phyloP scores from a whole-genome alignment of 192 early-diverging fungal genomes.

The Coemansia sp. region DNA sequence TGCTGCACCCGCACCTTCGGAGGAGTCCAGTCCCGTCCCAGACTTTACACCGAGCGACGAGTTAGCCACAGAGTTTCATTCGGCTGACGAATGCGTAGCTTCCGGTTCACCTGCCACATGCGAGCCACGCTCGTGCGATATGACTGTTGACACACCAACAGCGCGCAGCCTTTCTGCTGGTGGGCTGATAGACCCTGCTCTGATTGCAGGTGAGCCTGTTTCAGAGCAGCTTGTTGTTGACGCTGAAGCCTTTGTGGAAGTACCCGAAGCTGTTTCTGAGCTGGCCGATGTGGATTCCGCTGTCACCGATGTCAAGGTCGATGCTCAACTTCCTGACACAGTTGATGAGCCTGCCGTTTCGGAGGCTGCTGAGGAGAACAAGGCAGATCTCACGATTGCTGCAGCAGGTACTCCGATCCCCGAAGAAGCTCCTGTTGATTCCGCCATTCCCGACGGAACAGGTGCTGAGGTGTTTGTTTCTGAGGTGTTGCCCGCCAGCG shows the following conservation, averaged over 20 bases:
- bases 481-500: not conserved
- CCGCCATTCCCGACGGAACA: not conserved
- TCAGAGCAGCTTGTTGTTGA: slow-evolving; percentile 3
- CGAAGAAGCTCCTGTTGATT: not conserved
- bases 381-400: not conserved
- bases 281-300: too few relatives aligned
- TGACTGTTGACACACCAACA: not conserved
- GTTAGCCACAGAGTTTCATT: not conserved
- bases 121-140: not conserved
- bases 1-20: not conserved
- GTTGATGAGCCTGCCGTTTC: not conserved
- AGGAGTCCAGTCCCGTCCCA: not conserved
- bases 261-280: not conserved
- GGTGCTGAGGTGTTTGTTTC: not conserved
- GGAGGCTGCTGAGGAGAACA: not conserved
- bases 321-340: too few relatives aligned
- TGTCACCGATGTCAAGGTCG: too few relatives aligned
- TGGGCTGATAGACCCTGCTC: not conserved
- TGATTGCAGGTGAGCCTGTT: not conserved
- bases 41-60: not conserved
- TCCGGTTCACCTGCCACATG: not conserved
- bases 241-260: not conserved
- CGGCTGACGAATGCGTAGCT: not conserved
- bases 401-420: not conserved
- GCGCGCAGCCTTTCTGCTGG: not conserved